Evolutionary conservation across 2,329 filamentous ascomycete species (phyloP).

Genomic region (Alternaria sp.): DNA sequence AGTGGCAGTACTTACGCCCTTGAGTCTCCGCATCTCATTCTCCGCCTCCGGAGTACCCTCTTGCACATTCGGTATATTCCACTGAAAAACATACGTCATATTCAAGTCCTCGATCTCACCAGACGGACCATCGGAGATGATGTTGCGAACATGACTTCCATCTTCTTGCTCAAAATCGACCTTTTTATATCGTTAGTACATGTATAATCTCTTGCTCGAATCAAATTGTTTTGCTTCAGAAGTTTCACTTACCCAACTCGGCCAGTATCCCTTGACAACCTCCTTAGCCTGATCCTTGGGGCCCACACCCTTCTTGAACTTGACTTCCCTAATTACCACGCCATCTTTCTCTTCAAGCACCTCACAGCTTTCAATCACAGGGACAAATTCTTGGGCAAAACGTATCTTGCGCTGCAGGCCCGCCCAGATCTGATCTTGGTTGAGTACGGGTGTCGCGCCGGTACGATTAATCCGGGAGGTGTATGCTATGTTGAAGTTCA

Average conservation of each 20-base stretch:
- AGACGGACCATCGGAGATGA: slow-evolving; percentile 53
- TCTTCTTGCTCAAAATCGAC: slow-evolving; percentile 58
- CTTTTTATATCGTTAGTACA: slow-evolving; percentile 32
- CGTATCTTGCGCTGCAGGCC: slow-evolving; percentile 59
- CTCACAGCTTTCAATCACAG: slow-evolving; percentile 53
- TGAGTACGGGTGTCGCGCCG: slow-evolving; percentile 50
- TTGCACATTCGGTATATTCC: slow-evolving; percentile 47
- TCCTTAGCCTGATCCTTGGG: slow-evolving; percentile 48
- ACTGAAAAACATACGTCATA: slow-evolving; percentile 60
- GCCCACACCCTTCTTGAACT: slow-evolving; percentile 51
- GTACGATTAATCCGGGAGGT: slow-evolving; percentile 58
- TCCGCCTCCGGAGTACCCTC: slow-evolving; percentile 49
- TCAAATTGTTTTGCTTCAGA: background rate
- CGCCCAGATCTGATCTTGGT: slow-evolving; percentile 52
- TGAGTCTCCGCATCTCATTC: slow-evolving; percentile 37
- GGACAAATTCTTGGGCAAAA: slow-evolving; percentile 57
- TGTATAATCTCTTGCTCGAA: background rate
- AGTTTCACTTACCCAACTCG: slow-evolving; percentile 50
- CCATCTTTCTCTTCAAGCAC: slow-evolving; percentile 53
- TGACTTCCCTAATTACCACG: slow-evolving; percentile 49
- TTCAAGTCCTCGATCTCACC: slow-evolving; percentile 48
- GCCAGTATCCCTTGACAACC: slow-evolving; percentile 51
- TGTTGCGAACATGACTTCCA: slow-evolving; percentile 57
- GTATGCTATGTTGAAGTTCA: slow-evolving; percentile 53
- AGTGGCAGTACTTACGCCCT: slow-evolving; percentile 29